These are phyloP conservation scores for Mikania micrantha DNA, from an alignment of 129 eudicot genomes.

Conservation along the genomic window DNA sequence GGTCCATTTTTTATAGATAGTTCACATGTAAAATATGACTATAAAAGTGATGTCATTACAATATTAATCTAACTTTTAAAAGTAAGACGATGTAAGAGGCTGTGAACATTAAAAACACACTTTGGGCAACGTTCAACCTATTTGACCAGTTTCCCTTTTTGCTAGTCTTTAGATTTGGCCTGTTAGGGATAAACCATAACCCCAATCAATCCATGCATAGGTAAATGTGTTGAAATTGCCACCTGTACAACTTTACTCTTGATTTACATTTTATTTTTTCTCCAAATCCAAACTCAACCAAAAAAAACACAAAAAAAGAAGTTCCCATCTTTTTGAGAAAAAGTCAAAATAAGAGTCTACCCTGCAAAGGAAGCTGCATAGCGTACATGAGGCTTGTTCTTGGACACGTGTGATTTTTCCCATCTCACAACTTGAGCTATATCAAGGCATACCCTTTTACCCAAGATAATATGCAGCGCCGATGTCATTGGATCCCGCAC, in stretches of 20 bases:
- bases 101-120: neutral
- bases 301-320: neutral
- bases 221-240: neutral
- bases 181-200: neutral
- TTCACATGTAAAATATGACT: neutral
- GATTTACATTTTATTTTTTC: neutral
- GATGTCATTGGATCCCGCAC: conserved; percentile 91
- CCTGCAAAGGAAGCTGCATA: conserved; percentile 98
- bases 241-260: neutral
- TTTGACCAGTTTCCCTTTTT: neutral
- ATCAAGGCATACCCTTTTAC: conserved; percentile 82
- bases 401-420: conserved; percentile 56
- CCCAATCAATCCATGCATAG: neutral
- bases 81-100: neutral
- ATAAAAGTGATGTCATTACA: neutral
- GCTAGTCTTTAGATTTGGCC: neutral
- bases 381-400: conserved; percentile 70
- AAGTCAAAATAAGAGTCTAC: conserved; percentile 35
- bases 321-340: neutral
- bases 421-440: conserved; percentile 94
- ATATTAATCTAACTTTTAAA: neutral
- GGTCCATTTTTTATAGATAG: neutral
- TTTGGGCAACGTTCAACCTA: neutral
- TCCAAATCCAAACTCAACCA: neutral
- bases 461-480: conserved; percentile 88